These are phyloP conservation scores for Balakata baccata DNA, from an alignment of 345 rosid species.

Conservation along the genomic window DNA sequence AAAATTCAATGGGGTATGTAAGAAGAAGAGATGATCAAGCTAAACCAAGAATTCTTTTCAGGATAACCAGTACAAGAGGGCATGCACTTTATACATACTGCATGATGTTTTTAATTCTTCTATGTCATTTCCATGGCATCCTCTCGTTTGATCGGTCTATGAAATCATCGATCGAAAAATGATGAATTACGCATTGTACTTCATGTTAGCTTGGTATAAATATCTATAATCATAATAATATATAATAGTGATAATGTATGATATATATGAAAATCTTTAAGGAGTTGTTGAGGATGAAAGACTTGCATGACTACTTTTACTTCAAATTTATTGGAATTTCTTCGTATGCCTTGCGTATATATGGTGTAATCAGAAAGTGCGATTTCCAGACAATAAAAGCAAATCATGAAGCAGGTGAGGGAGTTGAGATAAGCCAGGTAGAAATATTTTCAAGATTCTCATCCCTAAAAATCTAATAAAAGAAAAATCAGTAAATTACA, in stretches of 20 bases:
- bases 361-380: neutral
- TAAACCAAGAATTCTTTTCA: conserved; percentile 18
- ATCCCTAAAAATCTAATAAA: conserved; percentile 8
- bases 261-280: conserved; percentile 24
- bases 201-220: conserved; percentile 23
- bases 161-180: too few species aligned
- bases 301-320: neutral
- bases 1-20: conserved; percentile 10
- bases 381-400: conserved; percentile 12
- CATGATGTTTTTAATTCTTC: too few species aligned
- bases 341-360: too few species aligned
- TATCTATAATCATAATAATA: neutral
- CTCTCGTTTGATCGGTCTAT: too few species aligned
- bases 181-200: neutral
- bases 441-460: neutral
- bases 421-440: neutral
- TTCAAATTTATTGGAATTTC: too few species aligned
- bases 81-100: too few species aligned
- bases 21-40: conserved; percentile 18
- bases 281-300: conserved; percentile 22
- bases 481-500: neutral
- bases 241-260: conserved; percentile 26
- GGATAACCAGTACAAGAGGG: conserved; percentile 20
- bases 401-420: neutral
- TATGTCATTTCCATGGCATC: too few species aligned